Base-by-base conservation (phyloP, 2,329 filamentous ascomycete species). In the Cordyceps javanica region DNA sequence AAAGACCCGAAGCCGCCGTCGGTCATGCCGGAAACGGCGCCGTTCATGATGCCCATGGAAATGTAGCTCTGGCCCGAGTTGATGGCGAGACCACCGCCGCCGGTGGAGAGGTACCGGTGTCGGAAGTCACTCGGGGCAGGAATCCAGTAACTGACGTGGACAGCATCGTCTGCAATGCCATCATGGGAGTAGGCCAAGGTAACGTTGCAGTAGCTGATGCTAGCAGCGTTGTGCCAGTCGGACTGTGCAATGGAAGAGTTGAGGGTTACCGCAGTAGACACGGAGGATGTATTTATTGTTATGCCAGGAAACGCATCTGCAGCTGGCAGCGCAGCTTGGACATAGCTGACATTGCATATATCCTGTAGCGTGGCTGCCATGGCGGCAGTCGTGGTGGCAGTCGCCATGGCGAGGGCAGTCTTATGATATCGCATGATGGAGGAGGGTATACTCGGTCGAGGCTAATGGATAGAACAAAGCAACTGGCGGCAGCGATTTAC, bases 1-100 rank as follows among this genome's bases (percentile, higher is more conserved):
- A 80, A 80, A 25, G 69, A 67, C 28, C 77, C 78, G 61, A 80
- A 81, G 2, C 79, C 78, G 14, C 75, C 78, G 59, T 80, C 75
- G 0, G 79, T 81, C 26, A 72, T 66, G 26, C 78, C 78, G 7
- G 74, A 70, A 2, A 74, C 77, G 41, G 76, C 77, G n/a, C 77
- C 77, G 50, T 77, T 76, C 6, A 68, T 64, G 41, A 79, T 66
- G 38, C 76, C 77, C 1, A 69, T 71, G 13, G 74, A 70, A 1
- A 76, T 66, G 25, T 65, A 60, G 2, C 32, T 23, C 1, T 39
- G 58, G 39, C 64, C 62, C 50, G 71, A 73, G 60, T 75, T 75
- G 65, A 78, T 77, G 41, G 74, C 72, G 41, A 70, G 73, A 4
- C 76, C 77, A 48, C 75, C 77, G 9, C 77, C 77, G 44, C 77